These are phyloP conservation scores for Aureobasidium sp. DNA, from an alignment of 2,329 filamentous ascomycete species.

Conservation along the genomic window DNA sequence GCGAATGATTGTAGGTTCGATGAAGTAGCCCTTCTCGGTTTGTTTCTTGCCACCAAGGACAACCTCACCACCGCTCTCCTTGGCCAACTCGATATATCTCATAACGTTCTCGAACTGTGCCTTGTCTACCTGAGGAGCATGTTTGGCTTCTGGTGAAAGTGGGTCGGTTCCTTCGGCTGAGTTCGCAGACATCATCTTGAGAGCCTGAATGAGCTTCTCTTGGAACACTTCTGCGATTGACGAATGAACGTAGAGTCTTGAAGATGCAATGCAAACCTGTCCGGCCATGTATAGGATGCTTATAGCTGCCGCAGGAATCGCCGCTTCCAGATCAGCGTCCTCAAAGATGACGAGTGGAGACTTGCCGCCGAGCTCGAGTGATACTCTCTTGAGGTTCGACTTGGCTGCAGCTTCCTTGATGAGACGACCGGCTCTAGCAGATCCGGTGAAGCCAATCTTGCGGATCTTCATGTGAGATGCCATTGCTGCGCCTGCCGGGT, in stretches of 20 bases:
- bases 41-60: slow-evolving; percentile 21
- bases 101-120: slow-evolving; percentile 25
- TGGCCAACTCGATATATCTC: slow-evolving; percentile 24
- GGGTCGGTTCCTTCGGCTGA: background rate
- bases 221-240: slow-evolving; percentile 21
- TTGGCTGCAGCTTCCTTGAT: slow-evolving; percentile 13
- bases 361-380: slow-evolving; percentile 53
- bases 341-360: slow-evolving; percentile 33
- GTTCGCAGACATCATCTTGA: background rate
- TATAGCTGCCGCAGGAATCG: background rate
- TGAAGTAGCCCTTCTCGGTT: slow-evolving; percentile 35
- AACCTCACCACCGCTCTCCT: slow-evolving; percentile 21
- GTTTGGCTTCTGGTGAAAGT: background rate
- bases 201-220: background rate
- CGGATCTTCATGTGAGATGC: slow-evolving; percentile 61
- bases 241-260: slow-evolving; percentile 27
- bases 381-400: slow-evolving; percentile 51
- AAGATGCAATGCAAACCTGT: slow-evolving; percentile 22
- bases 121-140: slow-evolving; percentile 19
- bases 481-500: slow-evolving; percentile 58
- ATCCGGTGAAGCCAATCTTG: slow-evolving; percentile 73
- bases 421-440: slow-evolving; percentile 58
- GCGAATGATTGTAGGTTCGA: slow-evolving; percentile 42
- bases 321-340: slow-evolving; percentile 11
- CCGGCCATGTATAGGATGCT: slow-evolving; percentile 8